phyloP scores from a whole-genome alignment of 2,329 filamentous ascomycete species.

The Blumeriella jaapii region DNA sequence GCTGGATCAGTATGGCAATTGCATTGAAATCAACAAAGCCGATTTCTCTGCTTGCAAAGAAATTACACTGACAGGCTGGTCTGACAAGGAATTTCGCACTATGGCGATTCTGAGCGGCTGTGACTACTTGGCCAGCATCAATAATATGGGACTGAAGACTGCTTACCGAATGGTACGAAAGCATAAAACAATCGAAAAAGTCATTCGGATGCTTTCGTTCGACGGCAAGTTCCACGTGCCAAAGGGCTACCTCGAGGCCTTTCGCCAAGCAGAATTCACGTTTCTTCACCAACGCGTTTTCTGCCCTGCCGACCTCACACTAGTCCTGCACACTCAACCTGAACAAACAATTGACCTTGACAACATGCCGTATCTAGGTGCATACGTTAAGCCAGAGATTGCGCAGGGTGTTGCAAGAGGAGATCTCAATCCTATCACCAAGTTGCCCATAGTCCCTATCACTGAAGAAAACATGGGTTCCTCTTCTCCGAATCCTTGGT shows the following conservation, averaged over 20 bases:
- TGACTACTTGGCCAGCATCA: slow-evolving; percentile 83
- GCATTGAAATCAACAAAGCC: slow-evolving; percentile 78
- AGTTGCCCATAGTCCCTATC: slow-evolving; percentile 38
- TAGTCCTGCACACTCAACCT: slow-evolving; percentile 66
- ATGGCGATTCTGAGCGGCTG: slow-evolving; percentile 98
- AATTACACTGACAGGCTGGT: slow-evolving; percentile 82
- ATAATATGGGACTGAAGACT: slow-evolving; percentile 82
- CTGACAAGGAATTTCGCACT: slow-evolving; percentile 76
- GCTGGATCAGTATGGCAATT: slow-evolving; percentile 85
- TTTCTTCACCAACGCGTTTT: slow-evolving; percentile 94
- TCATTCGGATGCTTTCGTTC: slow-evolving; percentile 75
- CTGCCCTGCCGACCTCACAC: slow-evolving; percentile 57
- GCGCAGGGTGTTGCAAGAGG: slow-evolving; percentile 68
- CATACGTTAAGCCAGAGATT: slow-evolving; percentile 53
- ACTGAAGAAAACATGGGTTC: slow-evolving; percentile 16
- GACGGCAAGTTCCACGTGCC: slow-evolving; percentile 79
- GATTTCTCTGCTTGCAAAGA: slow-evolving; percentile 86
- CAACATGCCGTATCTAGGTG: slow-evolving; percentile 73
- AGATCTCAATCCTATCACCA: slow-evolving; percentile 83
- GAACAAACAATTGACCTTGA: slow-evolving; percentile 51
- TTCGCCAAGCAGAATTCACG: slow-evolving; percentile 79
- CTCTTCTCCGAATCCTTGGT: slow-evolving; percentile 13
- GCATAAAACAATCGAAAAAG: slow-evolving; percentile 74
- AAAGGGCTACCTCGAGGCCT: slow-evolving; percentile 66
- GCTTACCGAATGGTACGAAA: slow-evolving; percentile 85